phyloP scores from a whole-genome alignment of 1,284 basidiomycete species.

The Apiotrichum brassicae region DNA sequence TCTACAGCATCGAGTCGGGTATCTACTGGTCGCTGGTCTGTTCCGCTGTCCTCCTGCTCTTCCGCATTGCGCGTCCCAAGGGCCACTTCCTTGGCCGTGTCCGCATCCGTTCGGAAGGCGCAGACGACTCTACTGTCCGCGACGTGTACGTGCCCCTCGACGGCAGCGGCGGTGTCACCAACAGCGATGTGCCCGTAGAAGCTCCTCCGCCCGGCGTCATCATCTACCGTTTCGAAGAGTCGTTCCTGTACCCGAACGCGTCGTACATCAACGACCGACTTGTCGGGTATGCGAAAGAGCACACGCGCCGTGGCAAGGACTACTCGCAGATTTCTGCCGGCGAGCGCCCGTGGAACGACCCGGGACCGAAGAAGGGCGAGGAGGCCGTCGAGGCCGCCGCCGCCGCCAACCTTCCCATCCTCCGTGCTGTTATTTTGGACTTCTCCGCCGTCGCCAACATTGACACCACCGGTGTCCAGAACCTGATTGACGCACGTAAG shows the following conservation, averaged over 20 bases:
- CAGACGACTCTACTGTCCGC: constrained; percentile 47
- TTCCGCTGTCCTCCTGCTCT: constrained; percentile 74
- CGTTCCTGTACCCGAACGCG: constrained; percentile 88
- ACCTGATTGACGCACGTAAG: constrained; percentile 77
- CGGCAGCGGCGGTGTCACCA: constrained; percentile 54
- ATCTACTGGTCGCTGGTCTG: constrained; percentile 85
- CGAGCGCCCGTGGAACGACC: constrained; percentile 94
- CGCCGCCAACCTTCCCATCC: constrained; percentile 58
- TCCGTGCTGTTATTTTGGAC: constrained; percentile 85
- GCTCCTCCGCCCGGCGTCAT: constrained; percentile 80
- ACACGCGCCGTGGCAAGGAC: constrained; percentile 71
- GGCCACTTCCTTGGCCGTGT: constrained; percentile 85
- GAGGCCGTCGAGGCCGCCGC: constrained; percentile 54
- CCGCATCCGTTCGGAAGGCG: constrained; percentile 51
- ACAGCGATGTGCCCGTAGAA: constrained; percentile 65
- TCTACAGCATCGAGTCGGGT: constrained; percentile 84
- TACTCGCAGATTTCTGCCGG: constrained; percentile 56
- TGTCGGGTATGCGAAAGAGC: constrained; percentile 71
- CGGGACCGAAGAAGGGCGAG: constrained; percentile 57
- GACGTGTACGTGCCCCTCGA: constrained; percentile 72
- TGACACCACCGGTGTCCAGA: constrained; percentile 75
- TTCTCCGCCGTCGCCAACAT: constrained; percentile 67
- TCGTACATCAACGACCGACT: constrained; percentile 69
- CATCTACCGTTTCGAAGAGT: constrained; percentile 90
- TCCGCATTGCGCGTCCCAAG: constrained; percentile 85